Evolutionary conservation across 2,329 filamentous ascomycete species (phyloP).

Genomic region (Rhynchosporium secalis): DNA sequence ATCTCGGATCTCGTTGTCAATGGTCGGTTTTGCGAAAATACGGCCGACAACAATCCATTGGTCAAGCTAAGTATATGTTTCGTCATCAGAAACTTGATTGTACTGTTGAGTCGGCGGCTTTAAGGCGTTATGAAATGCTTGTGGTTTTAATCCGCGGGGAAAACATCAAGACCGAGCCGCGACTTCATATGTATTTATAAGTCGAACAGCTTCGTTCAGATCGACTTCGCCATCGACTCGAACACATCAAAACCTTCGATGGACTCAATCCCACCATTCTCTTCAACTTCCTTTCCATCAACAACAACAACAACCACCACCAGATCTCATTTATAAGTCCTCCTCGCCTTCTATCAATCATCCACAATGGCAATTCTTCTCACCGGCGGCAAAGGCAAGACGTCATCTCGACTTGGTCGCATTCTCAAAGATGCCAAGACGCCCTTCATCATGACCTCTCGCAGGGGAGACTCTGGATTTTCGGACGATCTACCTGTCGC

Average conservation of each 20-base stretch:
- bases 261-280: too few species aligned
- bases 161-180: background rate
- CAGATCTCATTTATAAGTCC: too few species aligned
- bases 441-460: slow-evolving; percentile 44
- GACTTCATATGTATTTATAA: background rate
- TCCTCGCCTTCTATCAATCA: background rate
- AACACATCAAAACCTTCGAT: background rate
- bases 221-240: background rate
- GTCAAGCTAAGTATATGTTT: background rate
- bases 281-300: background rate
- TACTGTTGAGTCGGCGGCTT: background rate
- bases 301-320: background rate
- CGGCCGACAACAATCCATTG: background rate
- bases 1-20: background rate
- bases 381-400: slow-evolving; percentile 48
- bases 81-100: background rate
- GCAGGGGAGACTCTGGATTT: slow-evolving; percentile 27
- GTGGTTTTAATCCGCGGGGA: slow-evolving; percentile 6
- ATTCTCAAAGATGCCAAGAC: slow-evolving; percentile 38
- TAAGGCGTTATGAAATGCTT: background rate
- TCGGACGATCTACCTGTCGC: slow-evolving; percentile 23
- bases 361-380: slow-evolving; percentile 41
- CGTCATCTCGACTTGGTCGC: slow-evolving; percentile 41
- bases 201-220: background rate
- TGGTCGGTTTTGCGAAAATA: background rate